Evolutionary conservation across 2,329 filamentous ascomycete species (phyloP), one percentile per base, ranked within the genome.

Genomic region (Lasiodiplodia theobromae): DNA sequence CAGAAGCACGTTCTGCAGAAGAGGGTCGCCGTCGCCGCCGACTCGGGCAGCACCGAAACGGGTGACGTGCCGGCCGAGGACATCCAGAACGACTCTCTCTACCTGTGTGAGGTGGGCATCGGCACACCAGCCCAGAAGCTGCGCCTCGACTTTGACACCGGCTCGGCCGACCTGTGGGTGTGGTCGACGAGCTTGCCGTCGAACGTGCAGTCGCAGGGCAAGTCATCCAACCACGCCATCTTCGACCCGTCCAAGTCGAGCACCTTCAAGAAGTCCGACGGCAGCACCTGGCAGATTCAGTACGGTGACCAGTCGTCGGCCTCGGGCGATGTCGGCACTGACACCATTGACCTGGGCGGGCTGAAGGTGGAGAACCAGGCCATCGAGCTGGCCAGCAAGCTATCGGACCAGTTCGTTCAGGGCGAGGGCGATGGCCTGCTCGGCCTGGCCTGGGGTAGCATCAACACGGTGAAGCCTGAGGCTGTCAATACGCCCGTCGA

Each of bases 251-350:
- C 76, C 56, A 87, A 89, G 73, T 92, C 89, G 3, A 84, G 81
- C 60, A 88, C 89, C 1, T 92, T 83, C 80, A 84, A 88, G 75
- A 74, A 78, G 11, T 70, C 82, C 21, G 72, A 76, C 0, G 83
- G 82, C 47, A 82, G 82, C 51, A 85, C 80, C 2, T 93, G 89
- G 91, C 80, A 87, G 76, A 91, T 92, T 73, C 81, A 82, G 37
- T 92, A 92, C 74, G 90, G 90, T 18, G 91, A 93, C 75, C 84
- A 84, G 11, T 91, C 89, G n/a, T 86, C 82, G 12, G 90, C 90
- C 2, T 89, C 86, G 8, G 91, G 91, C 31, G 82, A 79, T 21
- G 89, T 91, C 37, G 90, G 88, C 51, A 88, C 85, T 18, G 91
- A 93, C 71, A 82, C 81, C 28, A 79, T 93, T 38, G 82, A 80